A percentile compares a stretch with the other conserved stretches of the same genome.
These are phyloP conservation scores for Calonectria montana DNA, from an alignment of 2,329 filamentous ascomycete species.

Conservation along the genomic window DNA sequence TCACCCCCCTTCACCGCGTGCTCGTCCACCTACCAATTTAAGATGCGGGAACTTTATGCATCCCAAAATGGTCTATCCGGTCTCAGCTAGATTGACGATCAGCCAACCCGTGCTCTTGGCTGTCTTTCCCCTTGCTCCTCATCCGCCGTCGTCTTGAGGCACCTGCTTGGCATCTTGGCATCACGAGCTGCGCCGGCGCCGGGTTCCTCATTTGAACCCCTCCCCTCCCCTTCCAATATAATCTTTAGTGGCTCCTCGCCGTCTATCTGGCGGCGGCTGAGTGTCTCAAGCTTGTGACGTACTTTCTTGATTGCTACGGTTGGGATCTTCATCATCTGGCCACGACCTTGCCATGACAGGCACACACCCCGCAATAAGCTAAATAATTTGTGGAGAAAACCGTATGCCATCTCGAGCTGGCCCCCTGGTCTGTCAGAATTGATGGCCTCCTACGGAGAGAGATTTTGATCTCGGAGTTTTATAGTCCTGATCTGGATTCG, in stretches of 20 bases:
- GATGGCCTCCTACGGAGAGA: neutral
- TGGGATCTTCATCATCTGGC: neutral
- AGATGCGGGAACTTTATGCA: neutral
- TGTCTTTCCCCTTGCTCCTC: neutral
- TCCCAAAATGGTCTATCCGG: neutral
- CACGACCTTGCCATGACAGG: neutral
- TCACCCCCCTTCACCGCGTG: neutral
- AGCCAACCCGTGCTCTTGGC: neutral
- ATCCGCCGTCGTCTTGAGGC: neutral
- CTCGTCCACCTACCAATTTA: neutral
- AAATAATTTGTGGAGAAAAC: neutral
- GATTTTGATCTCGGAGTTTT: conserved; percentile 19
- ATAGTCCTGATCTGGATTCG: neutral
- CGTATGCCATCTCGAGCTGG: neutral
- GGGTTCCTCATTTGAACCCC: neutral
- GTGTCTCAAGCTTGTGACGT: neutral
- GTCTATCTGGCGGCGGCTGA: neutral
- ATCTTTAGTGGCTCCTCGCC: neutral
- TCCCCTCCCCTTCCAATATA: neutral
- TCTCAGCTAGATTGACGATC: neutral
- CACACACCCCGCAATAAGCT: conserved; percentile 13
- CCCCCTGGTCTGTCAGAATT: conserved; percentile 3
- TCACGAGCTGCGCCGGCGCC: neutral
- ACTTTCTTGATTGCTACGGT: neutral
- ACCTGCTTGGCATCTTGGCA: neutral